These are phyloP conservation scores for Ehretia macrophylla DNA, from an alignment of 257 asterid genomes.

Conservation along the genomic window DNA sequence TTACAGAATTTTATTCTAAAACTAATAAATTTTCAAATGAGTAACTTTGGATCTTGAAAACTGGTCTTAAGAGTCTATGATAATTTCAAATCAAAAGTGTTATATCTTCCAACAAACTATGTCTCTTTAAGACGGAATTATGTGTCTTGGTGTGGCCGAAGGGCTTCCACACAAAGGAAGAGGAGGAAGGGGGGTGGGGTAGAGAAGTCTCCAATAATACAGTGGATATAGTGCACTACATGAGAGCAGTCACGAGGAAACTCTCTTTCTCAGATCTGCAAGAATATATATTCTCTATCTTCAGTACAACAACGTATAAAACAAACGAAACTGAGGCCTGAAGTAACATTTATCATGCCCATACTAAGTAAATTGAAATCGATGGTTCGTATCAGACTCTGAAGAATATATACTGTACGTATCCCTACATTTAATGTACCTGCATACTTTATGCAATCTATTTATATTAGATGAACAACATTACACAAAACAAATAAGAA, in stretches of 20 bases:
- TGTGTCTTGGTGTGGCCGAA: too few relatives aligned
- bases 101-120: too few relatives aligned
- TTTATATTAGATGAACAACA: too few relatives aligned
- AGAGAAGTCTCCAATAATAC: constrained; percentile 14
- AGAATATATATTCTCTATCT: constrained; percentile 39
- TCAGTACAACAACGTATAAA: constrained; percentile 33
- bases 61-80: too few relatives aligned
- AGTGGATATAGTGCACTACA: constrained; percentile 10
- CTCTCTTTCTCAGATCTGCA: constrained; percentile 24
- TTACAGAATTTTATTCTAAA: too few relatives aligned
- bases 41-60: too few relatives aligned
- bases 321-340: constrained; percentile 31
- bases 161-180: too few relatives aligned
- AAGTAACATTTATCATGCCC: constrained; percentile 22
- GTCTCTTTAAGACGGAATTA: too few relatives aligned
- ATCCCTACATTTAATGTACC: constrained; percentile 1
- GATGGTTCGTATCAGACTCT: constrained; percentile 20
- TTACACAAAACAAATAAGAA: background rate
- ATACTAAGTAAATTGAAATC: constrained; percentile 24
- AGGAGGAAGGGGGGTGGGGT: too few relatives aligned
- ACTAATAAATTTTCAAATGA: too few relatives aligned
- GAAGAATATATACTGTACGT: constrained; percentile 26
- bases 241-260: constrained; percentile 44
- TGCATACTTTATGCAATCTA: too few relatives aligned
- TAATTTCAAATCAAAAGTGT: too few relatives aligned